These are phyloP conservation scores for Tricholoma furcatifolium DNA, from an alignment of 768 basidiomycete genomes.

Conservation along the genomic window DNA sequence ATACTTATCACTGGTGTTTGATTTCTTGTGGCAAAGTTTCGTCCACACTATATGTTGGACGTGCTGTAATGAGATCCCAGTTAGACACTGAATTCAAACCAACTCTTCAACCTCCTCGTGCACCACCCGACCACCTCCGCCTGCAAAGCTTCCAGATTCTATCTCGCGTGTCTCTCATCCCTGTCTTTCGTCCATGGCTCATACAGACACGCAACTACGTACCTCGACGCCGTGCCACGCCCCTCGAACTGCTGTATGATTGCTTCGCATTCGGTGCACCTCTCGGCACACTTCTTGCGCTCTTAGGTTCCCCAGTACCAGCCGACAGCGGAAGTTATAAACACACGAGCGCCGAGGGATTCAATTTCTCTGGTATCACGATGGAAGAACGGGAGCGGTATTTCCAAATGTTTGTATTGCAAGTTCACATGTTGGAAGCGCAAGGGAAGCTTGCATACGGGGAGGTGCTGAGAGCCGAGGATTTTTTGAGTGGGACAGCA, in stretches of 20 bases:
- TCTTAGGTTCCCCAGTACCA: conserved; percentile 36
- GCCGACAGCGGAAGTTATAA: conserved; percentile 20
- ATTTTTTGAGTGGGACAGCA: conserved; percentile 30
- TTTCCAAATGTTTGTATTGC: conserved; percentile 33
- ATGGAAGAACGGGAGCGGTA: conserved; percentile 28
- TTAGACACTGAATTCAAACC: too few species aligned
- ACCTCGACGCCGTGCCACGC: conserved; percentile 22
- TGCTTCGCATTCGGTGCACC: conserved; percentile 37
- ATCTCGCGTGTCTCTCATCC: conserved; percentile 35
- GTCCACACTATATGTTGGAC: too few species aligned
- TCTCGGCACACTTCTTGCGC: conserved; percentile 32
- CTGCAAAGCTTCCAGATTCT: conserved; percentile 34
- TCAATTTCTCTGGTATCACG: conserved; percentile 26
- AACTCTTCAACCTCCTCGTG: conserved; percentile 29
- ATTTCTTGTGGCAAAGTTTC: too few species aligned
- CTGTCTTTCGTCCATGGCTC: conserved; percentile 37
- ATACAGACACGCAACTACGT: conserved; percentile 25
- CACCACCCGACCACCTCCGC: conserved; percentile 34
- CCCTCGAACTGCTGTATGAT: conserved; percentile 33
- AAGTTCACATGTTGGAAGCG: conserved; percentile 32
- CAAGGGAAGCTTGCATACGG: conserved; percentile 34
- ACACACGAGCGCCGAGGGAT: conserved; percentile 20
- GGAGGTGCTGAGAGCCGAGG: conserved; percentile 38
- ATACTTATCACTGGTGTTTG: too few species aligned
- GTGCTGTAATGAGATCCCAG: too few species aligned